Conservation (phyloP, 352 stramenopile genomes). For the Pythium inflatum region DNA sequence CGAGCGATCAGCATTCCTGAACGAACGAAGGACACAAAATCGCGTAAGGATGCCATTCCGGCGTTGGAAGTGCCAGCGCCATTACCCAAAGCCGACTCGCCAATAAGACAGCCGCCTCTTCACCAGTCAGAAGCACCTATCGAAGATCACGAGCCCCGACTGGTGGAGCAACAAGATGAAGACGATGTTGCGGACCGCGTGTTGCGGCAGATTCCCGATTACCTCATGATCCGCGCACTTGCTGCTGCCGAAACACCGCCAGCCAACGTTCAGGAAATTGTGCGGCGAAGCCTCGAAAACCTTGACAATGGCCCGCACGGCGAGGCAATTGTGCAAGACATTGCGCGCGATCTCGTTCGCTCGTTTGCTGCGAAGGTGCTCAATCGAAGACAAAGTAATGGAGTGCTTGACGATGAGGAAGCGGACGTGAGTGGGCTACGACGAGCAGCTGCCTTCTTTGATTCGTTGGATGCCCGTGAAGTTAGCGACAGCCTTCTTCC, state of each 20-base stretch:
- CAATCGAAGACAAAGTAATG: neutral
- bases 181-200: slow-evolving; percentile 22
- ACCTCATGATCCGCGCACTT: slow-evolving; percentile 14
- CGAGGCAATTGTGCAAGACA: slow-evolving; percentile 10
- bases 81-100: too few species aligned
- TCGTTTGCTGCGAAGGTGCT: slow-evolving; percentile 17
- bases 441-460: slow-evolving; percentile 27
- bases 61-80: neutral
- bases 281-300: slow-evolving; percentile 29
- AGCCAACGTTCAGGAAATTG: slow-evolving; percentile 14
- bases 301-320: neutral
- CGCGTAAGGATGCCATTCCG: too few species aligned
- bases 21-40: too few species aligned
- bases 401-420: slow-evolving; percentile 2
- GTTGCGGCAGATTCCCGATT: slow-evolving; percentile 28
- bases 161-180: slow-evolving; percentile 15
- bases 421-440: slow-evolving; percentile 26
- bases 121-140: neutral
- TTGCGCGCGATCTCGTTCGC: slow-evolving; percentile 16
- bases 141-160: neutral
- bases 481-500: neutral
- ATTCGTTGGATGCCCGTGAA: neutral
- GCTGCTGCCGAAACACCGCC: neutral
- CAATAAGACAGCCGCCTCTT: too few species aligned
- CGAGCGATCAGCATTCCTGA: too few species aligned